Evolutionary conservation across 2,329 filamentous ascomycete species (phyloP).

Genomic region (Ceratocystiopsis minuta): DNA sequence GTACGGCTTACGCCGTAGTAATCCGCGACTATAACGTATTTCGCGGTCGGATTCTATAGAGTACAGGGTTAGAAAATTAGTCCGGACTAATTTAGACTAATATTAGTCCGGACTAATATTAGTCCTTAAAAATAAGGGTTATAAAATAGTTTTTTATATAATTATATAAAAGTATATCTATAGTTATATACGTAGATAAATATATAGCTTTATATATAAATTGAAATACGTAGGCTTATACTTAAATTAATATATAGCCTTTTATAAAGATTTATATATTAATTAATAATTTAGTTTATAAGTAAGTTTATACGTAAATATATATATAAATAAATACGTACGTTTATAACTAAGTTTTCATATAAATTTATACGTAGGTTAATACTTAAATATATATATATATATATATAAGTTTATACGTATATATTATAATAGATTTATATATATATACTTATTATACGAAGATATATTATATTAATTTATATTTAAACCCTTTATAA

Average conservation of each 20-base stretch:
- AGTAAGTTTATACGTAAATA: background rate
- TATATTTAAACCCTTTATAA: background rate
- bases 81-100: background rate
- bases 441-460: background rate
- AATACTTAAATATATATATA: background rate
- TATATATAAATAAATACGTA: background rate
- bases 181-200: too few species aligned
- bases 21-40: slow-evolving; percentile 2
- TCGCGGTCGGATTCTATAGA: too few species aligned
- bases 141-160: too few species aligned
- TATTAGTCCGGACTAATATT: slow-evolving; percentile 3
- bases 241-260: slow-evolving; percentile 3
- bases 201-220: slow-evolving; percentile 4
- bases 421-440: background rate
- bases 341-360: slow-evolving; percentile 1
- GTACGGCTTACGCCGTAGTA: too few species aligned
- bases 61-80: too few species aligned
- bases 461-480: background rate
- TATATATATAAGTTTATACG: background rate
- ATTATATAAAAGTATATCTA: too few species aligned
- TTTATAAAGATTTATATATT: slow-evolving; percentile 8
- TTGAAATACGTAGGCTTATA: slow-evolving; percentile 10
- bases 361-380: too few species aligned
- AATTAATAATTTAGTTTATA: slow-evolving; percentile 4
- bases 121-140: slow-evolving; percentile 1